These are phyloP conservation scores for Arthrobotrys conoides DNA, from an alignment of 2,329 filamentous ascomycete genomes.

Conservation along the genomic window DNA sequence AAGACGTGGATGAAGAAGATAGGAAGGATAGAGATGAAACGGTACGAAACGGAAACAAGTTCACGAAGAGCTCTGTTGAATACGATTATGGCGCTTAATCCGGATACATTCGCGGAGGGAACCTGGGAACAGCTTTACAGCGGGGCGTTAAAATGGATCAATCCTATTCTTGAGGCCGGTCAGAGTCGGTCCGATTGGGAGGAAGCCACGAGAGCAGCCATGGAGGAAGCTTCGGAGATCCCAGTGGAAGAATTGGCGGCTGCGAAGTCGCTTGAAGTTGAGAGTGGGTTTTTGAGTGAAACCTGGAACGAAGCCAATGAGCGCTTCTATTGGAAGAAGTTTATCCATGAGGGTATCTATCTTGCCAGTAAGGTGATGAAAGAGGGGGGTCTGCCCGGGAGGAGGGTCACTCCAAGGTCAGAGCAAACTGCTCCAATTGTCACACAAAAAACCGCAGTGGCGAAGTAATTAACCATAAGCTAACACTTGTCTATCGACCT, in stretches of 20 bases:
- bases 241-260: constrained; percentile 32
- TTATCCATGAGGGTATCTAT: constrained; percentile 52
- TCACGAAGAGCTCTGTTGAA: constrained; percentile 40
- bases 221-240: constrained; percentile 30
- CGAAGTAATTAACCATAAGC: constrained; percentile 19
- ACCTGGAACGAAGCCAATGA: constrained; percentile 49
- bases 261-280: constrained; percentile 1
- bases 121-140: constrained; percentile 44
- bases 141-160: constrained; percentile 50
- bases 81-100: constrained; percentile 50
- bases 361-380: constrained; percentile 49
- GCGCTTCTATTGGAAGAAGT: constrained; percentile 47
- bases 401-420: constrained; percentile 48
- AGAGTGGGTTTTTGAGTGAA: constrained; percentile 30
- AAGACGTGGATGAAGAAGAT: constrained; percentile 44
- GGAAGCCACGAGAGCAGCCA: constrained; percentile 40
- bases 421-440: constrained; percentile 18
- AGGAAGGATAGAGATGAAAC: constrained; percentile 44
- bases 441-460: constrained; percentile 1
- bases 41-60: constrained; percentile 39
- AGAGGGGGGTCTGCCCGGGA: constrained; percentile 37
- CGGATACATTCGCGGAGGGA: constrained; percentile 44
- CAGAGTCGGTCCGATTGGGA: constrained; percentile 45
- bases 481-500: constrained; percentile 8
- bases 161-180: constrained; percentile 39